These are phyloP conservation scores for Penicillium coprophilum DNA, from an alignment of 495 filamentous ascomycete species.

Conservation along the genomic window DNA sequence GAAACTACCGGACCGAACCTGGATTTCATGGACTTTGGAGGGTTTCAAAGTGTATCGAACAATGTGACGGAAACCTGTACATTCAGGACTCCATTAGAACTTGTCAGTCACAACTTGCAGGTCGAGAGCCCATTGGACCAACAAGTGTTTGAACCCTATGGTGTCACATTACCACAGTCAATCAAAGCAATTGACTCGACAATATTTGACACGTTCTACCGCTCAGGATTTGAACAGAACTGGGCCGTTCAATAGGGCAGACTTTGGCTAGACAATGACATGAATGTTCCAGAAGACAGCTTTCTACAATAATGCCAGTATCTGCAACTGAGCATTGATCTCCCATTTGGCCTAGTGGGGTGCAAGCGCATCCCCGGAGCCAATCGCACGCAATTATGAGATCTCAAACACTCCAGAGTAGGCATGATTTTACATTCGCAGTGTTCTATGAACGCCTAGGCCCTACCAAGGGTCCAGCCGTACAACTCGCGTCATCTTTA, in stretches of 20 bases:
- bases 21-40: conserved; percentile 3
- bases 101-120: neutral
- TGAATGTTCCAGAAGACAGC: neutral
- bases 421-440: neutral
- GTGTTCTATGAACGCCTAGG: neutral
- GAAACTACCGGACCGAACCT: neutral
- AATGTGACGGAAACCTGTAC: neutral
- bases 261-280: neutral
- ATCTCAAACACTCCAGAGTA: neutral
- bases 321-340: neutral
- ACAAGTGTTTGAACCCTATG: neutral
- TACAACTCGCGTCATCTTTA: neutral
- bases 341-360: neutral
- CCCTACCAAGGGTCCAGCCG: neutral
- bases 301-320: neutral
- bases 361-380: too few relatives aligned
- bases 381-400: neutral
- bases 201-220: neutral
- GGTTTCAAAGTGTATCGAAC: neutral
- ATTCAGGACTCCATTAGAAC: neutral
- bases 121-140: neutral
- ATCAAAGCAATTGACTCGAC: neutral
- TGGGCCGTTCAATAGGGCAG: neutral
- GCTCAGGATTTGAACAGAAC: neutral
- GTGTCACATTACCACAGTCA: neutral